phyloP scores from a whole-genome alignment of 345 rosid genomes.

The Rubroshorea leprosula region DNA sequence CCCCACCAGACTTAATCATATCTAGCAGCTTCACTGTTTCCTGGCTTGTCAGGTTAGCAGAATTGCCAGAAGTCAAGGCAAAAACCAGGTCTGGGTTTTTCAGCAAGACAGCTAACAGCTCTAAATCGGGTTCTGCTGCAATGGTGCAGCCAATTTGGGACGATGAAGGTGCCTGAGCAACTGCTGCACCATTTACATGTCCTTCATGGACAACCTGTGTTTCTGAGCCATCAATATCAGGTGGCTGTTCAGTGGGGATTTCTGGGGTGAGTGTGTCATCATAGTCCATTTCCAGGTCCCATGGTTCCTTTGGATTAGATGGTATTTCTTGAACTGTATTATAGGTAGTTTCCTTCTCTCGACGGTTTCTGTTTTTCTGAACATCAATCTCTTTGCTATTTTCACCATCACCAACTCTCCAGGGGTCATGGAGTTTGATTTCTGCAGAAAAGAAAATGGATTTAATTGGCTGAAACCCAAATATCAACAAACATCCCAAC shows the following conservation, averaged over 20 bases:
- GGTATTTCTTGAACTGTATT: slow-evolving; percentile 54
- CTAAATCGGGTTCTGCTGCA: slow-evolving; percentile 70
- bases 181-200: slow-evolving; percentile 26
- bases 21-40: slow-evolving; percentile 82
- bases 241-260: slow-evolving; percentile 80
- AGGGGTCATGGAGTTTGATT: slow-evolving; percentile 41
- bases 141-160: slow-evolving; percentile 36
- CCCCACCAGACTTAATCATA: slow-evolving; percentile 58
- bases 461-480: slow-evolving; percentile 15
- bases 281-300: slow-evolving; percentile 95
- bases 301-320: slow-evolving; percentile 84
- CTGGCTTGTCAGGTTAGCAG: slow-evolving; percentile 49
- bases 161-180: slow-evolving; percentile 29
- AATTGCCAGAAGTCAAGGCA: slow-evolving; percentile 83
- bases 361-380: slow-evolving; percentile 75
- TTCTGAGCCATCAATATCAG: slow-evolving; percentile 52
- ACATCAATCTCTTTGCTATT: slow-evolving; percentile 85
- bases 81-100: slow-evolving; percentile 88
- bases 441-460: slow-evolving; percentile 53
- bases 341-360: slow-evolving; percentile 77
- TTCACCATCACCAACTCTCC: slow-evolving; percentile 84
- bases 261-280: slow-evolving; percentile 87
- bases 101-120: slow-evolving; percentile 86
- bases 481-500: too few species aligned
- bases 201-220: too few species aligned